Percentiles rank a stretch among this genome's conserved stretches.
Evolutionary conservation across 805 yeast species (phyloP).

Genomic region (Kazachstania africana): DNA sequence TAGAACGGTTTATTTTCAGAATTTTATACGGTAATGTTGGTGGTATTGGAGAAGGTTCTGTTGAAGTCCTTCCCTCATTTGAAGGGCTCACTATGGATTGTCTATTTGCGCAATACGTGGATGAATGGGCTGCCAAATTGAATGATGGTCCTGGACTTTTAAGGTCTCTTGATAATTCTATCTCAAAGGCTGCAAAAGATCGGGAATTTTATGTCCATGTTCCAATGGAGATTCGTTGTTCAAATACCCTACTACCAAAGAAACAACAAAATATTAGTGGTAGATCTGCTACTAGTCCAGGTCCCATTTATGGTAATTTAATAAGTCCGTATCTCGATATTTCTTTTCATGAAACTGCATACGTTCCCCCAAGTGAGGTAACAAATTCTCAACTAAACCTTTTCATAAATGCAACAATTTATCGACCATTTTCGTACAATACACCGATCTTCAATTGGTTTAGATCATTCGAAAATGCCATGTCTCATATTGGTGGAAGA

Average conservation of each 20-base stretch:
- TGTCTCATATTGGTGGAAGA: constrained; percentile 73
- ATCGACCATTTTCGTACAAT: constrained; percentile 76
- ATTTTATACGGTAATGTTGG: constrained; percentile 75
- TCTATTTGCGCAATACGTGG: constrained; percentile 82
- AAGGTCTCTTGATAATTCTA: constrained; percentile 47
- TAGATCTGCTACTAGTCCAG: constrained; percentile 46
- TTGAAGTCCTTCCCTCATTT: constrained; percentile 68
- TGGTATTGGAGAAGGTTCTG: constrained; percentile 45
- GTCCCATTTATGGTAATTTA: constrained; percentile 78
- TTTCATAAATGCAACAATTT: constrained; percentile 88
- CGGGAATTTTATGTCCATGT: constrained; percentile 81
- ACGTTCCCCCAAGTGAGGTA: constrained; percentile 35
- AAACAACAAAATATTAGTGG: constrained; percentile 36
- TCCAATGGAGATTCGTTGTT: constrained; percentile 89
- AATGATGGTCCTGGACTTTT: constrained; percentile 64
- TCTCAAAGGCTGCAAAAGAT: constrained; percentile 43
- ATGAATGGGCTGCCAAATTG: constrained; percentile 96
- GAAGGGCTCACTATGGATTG: constrained; percentile 94
- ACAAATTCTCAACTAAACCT: constrained; percentile 70
- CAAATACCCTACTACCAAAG: constrained; percentile 55
- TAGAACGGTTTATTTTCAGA: constrained; percentile 74
- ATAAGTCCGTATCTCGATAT: constrained; percentile 72
- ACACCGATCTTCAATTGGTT: constrained; percentile 76
- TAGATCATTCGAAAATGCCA: constrained; percentile 64
- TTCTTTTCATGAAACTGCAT: constrained; percentile 51